phyloP scores from a whole-genome alignment of 768 basidiomycete species.

The Fomitopsis pulvina region DNA sequence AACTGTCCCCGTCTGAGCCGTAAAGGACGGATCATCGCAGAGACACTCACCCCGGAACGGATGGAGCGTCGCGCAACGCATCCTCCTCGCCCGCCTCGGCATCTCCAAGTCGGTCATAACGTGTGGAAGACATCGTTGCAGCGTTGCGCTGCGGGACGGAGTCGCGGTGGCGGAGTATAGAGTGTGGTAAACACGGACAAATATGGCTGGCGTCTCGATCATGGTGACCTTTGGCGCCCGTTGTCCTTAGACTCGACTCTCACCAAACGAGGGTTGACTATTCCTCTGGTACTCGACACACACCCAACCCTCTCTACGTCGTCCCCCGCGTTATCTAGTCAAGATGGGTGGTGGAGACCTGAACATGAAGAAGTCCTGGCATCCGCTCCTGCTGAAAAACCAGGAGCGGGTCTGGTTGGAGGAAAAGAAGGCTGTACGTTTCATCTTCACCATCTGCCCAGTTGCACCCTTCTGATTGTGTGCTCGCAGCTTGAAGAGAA shows the following conservation, averaged over 20 bases:
- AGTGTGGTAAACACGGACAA: constrained; percentile 26
- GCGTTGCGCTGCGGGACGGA: constrained; percentile 6
- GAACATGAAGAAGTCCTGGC: constrained; percentile 99
- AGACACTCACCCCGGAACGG: constrained; percentile 18
- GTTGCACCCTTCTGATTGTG: not conserved
- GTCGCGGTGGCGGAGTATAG: not conserved
- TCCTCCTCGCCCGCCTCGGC: constrained; percentile 26
- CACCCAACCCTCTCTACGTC: constrained; percentile 6
- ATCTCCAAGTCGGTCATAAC: constrained; percentile 21
- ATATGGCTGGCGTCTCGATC: constrained; percentile 15
- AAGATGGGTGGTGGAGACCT: constrained; percentile 98
- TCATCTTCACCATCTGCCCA: constrained; percentile 9
- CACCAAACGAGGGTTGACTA: constrained; percentile 4
- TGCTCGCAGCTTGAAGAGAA: constrained; percentile 83
- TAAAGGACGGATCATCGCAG: constrained; percentile 4
- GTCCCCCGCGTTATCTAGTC: constrained; percentile 20
- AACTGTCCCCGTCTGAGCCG: constrained; percentile 15
- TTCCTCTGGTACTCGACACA: constrained; percentile 9
- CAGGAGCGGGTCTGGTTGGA: constrained; percentile 99
- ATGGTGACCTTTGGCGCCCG: not conserved
- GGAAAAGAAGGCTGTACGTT: constrained; percentile 89
- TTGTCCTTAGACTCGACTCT: not conserved
- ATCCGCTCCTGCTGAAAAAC: constrained; percentile 95
- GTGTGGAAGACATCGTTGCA: constrained; percentile 19
- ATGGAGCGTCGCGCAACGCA: constrained; percentile 18